A percentile compares a stretch with the other conserved stretches of the same genome.
Evolutionary conservation across 225 moss, liverwort and hornwort species (phyloP).

Genomic region (Rhytidiadelphus loreus): DNA sequence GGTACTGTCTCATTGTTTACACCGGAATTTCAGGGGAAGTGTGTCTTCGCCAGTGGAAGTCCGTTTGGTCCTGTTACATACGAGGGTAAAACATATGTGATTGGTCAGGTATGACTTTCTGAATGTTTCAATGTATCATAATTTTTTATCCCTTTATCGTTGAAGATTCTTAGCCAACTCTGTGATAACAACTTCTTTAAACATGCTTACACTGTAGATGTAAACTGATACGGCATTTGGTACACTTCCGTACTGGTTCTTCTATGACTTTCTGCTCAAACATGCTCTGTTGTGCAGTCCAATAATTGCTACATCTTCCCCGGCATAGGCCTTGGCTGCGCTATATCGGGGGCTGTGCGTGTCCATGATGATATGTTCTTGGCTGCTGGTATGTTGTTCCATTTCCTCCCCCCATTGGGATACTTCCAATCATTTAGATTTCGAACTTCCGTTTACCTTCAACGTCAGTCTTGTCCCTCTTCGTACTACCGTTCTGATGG

Average conservation of each 20-base stretch:
- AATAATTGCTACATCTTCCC: constrained; percentile 92
- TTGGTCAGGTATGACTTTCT: constrained; percentile 57
- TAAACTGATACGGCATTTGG: not conserved
- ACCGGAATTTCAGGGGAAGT: constrained; percentile 54
- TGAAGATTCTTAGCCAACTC: not conserved
- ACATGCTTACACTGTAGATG: not conserved
- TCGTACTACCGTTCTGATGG: not conserved
- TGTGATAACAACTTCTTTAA: not conserved
- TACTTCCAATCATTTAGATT: not conserved
- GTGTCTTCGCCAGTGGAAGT: constrained; percentile 91
- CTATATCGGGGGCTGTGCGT: constrained; percentile 59
- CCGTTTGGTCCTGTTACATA: constrained; percentile 68
- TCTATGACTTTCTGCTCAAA: not conserved
- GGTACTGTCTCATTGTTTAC: not conserved
- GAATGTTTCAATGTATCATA: not conserved
- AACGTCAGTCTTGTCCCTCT: not conserved
- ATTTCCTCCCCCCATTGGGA: not conserved
- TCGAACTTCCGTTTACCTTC: not conserved
- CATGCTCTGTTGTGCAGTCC: constrained; percentile 31
- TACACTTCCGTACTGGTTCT: not conserved
- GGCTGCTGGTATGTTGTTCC: constrained; percentile 50
- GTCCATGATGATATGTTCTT: constrained; percentile 86
- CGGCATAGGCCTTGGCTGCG: constrained; percentile 74
- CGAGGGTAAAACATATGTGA: constrained; percentile 49
- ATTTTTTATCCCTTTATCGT: not conserved